These are phyloP conservation scores for Tremella fuciformis DNA, from an alignment of 768 basidiomycete species.

Conservation along the genomic window DNA sequence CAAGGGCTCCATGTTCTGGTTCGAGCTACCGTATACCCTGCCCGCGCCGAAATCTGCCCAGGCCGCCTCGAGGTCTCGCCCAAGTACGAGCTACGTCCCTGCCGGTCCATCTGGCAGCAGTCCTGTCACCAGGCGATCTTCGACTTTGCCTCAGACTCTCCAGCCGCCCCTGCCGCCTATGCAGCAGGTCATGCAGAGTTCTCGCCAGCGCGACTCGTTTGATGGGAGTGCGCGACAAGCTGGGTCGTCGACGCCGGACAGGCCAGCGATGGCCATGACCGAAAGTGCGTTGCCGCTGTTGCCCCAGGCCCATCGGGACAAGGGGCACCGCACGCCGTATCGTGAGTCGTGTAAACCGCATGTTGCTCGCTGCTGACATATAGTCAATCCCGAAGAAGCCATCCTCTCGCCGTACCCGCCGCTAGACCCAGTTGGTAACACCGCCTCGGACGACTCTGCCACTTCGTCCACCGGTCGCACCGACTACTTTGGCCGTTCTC, in stretches of 20 bases:
- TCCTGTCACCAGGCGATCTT: too few relatives aligned
- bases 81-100: neutral
- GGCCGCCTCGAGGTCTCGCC: conserved; percentile 2
- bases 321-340: neutral
- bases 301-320: conserved; percentile 19
- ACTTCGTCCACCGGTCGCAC: too few relatives aligned
- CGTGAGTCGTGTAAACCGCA: too few relatives aligned
- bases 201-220: neutral
- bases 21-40: conserved; percentile 48
- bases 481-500: too few relatives aligned
- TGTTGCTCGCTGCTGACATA: neutral
- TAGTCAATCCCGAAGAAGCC: too few relatives aligned
- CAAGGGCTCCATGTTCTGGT: conserved; percentile 80
- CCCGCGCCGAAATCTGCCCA: conserved; percentile 16
- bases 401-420: too few relatives aligned
- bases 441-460: too few relatives aligned
- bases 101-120: neutral
- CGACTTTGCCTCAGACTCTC: neutral
- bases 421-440: too few relatives aligned
- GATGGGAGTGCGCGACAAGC: neutral
- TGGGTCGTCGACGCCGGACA: neutral
- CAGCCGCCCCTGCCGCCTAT: neutral
- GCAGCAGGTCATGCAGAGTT: neutral
- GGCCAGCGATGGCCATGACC: conserved; percentile 27
- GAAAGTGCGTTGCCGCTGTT: conserved; percentile 29